Conservation (phyloP, 1,284 basidiomycete species). For the Xanthoconium separans region DNA sequence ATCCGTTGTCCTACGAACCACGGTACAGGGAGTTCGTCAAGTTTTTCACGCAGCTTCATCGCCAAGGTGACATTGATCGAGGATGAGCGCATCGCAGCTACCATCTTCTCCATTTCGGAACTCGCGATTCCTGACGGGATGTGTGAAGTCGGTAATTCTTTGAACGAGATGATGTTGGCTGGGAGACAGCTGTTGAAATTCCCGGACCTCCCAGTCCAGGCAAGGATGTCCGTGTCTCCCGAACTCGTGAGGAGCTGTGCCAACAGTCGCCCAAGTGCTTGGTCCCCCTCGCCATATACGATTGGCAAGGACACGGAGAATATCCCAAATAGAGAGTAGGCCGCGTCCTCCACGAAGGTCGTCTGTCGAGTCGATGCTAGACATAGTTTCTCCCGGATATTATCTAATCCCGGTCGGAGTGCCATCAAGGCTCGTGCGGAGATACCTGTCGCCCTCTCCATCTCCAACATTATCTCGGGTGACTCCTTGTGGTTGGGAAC, state of each 20-base stretch:
- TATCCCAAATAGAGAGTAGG: constrained; percentile 6
- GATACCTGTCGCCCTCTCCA: constrained; percentile 3
- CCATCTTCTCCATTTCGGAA: neutral
- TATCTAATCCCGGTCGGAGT: constrained; percentile 1
- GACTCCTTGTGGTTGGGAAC: constrained; percentile 1
- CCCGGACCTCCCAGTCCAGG: constrained; percentile 6
- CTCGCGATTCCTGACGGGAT: neutral
- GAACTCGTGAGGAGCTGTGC: neutral
- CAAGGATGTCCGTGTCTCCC: constrained; percentile 3
- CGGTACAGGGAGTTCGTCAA: neutral
- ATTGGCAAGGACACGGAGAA: neutral
- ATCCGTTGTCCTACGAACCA: neutral
- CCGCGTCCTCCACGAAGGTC: neutral
- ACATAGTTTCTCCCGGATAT: constrained; percentile 7
- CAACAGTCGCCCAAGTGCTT: constrained; percentile 2
- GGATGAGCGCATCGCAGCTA: neutral
- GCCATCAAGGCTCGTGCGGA: neutral
- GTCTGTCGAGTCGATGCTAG: constrained; percentile 7
- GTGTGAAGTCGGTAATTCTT: neutral
- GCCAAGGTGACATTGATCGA: neutral
- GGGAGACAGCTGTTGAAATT: constrained; percentile 12
- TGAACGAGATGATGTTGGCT: neutral
- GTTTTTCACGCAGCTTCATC: neutral
- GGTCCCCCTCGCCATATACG: constrained; percentile 2
- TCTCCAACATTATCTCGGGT: constrained; percentile 3